Conservation (phyloP, 1,139 yeast genomes). For the Zygoascus sp. region DNA sequence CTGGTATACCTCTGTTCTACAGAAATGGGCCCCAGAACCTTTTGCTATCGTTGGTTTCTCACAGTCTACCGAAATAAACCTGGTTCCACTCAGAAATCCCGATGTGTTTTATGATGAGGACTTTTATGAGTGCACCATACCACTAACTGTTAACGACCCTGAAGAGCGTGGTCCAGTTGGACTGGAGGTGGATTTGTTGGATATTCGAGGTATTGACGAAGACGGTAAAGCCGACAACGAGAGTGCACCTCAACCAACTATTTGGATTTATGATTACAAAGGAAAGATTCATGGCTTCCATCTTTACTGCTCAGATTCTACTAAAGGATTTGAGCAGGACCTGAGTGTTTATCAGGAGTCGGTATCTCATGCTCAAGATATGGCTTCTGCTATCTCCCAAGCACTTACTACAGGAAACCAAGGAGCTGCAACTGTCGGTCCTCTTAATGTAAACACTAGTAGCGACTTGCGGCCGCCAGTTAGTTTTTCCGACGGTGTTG, state of each 20-base stretch:
- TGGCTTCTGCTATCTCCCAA: no score
- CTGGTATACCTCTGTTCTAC: conserved; percentile 1
- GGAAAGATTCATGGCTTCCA: conserved; percentile 60
- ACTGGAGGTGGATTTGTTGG: conserved; percentile 53
- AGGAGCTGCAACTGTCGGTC: no score
- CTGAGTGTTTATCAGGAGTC: background rate
- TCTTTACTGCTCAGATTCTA: conserved; percentile 7
- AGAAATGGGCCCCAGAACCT: conserved; percentile 6
- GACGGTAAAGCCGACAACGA: conserved; percentile 59
- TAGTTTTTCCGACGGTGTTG: no score
- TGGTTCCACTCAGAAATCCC: conserved; percentile 5
- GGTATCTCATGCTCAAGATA: background rate
- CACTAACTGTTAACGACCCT: conserved; percentile 65
- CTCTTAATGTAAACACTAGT: no score
- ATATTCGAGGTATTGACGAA: conserved; percentile 42
- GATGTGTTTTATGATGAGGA: conserved; percentile 50
- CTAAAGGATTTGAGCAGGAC: background rate
- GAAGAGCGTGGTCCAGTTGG: conserved; percentile 55
- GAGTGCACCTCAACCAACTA: conserved; percentile 52
- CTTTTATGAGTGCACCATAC: conserved; percentile 64
- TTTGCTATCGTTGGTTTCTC: conserved; percentile 2
- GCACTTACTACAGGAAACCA: no score
- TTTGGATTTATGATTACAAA: conserved; percentile 57
- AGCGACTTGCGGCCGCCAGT: no score
- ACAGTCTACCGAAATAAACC: conserved; percentile 6